phyloP scores from a whole-genome alignment of 78 protist genomes.

The Acrasis kona region DNA sequence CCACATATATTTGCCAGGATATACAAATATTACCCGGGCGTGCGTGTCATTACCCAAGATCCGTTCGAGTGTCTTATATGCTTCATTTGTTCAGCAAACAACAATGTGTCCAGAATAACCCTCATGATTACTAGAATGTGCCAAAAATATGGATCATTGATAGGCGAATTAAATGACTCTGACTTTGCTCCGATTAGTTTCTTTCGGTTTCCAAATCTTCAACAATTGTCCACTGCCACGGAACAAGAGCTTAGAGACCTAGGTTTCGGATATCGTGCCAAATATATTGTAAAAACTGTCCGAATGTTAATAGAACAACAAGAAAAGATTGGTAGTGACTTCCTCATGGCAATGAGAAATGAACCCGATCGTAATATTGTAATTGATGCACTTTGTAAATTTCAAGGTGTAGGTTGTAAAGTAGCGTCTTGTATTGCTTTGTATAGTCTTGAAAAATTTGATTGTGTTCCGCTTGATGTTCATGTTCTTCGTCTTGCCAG shows the following conservation, averaged over 20 bases:
- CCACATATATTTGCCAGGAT: not conserved
- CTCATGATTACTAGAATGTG: not conserved
- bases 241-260: not conserved
- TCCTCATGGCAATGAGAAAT: not conserved
- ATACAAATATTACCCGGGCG: not conserved
- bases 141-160: not conserved
- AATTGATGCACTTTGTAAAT: not conserved
- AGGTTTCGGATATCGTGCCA: slow-evolving; percentile 15
- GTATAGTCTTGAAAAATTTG: not conserved
- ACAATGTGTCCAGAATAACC: not conserved
- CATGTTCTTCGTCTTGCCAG: not conserved
- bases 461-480: slow-evolving; percentile 6
- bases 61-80: not conserved
- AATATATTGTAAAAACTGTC: slow-evolving; percentile 1
- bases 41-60: not conserved
- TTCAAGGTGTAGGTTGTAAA: slow-evolving; percentile 15
- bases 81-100: slow-evolving; percentile 11
- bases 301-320: no score
- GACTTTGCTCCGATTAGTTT: not conserved
- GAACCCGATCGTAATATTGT: not conserved
- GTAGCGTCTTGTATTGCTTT: slow-evolving; percentile 6
- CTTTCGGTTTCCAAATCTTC: not conserved
- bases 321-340: not conserved
- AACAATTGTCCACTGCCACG: not conserved
- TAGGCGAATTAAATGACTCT: not conserved